Evolutionary conservation across 31 red algal species (phyloP).

Genomic region (Endocladia muricata): DNA sequence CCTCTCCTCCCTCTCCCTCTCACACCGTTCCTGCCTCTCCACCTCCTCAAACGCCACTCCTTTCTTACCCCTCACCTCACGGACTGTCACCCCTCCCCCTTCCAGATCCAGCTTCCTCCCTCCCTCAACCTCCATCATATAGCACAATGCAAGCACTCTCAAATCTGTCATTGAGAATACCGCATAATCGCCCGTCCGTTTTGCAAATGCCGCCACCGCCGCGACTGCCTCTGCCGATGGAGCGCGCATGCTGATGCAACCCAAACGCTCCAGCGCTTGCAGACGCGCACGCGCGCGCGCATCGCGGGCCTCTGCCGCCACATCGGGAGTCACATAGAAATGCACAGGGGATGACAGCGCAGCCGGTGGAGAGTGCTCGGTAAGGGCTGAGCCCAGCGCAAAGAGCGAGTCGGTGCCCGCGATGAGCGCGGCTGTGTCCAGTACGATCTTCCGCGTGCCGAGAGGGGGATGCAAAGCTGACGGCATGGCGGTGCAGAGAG

Average conservation of each 20-base stretch:
- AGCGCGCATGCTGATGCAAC: conserved; percentile 20
- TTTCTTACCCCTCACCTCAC: conserved; percentile 19
- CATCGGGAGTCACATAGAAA: conserved; percentile 67
- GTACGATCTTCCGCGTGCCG: conserved; percentile 27
- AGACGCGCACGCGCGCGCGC: conserved; percentile 48
- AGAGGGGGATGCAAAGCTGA: background rate
- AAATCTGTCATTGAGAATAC: conserved; percentile 66
- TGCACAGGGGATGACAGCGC: conserved; percentile 33
- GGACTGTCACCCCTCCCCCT: background rate
- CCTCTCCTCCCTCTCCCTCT: conserved; percentile 24
- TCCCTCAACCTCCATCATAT: conserved; percentile 69
- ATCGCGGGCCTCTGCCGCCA: conserved; percentile 61
- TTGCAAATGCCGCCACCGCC: conserved; percentile 43
- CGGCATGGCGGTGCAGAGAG: too few species aligned
- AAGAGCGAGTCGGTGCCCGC: conserved; percentile 61
- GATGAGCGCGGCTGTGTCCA: conserved; percentile 61
- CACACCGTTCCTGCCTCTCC: conserved; percentile 11
- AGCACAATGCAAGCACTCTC: conserved; percentile 69
- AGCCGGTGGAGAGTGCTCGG: too few species aligned
- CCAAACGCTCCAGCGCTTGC: conserved; percentile 26
- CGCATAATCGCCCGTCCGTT: conserved; percentile 66
- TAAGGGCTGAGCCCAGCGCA: conserved; percentile 59
- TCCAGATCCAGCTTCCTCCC: conserved; percentile 12
- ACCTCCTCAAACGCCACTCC: conserved; percentile 40
- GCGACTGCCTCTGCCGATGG: conserved; percentile 46